Evolutionary conservation across 2,329 filamentous ascomycete genomes (phyloP).

Genomic region (Fusarium sp.): DNA sequence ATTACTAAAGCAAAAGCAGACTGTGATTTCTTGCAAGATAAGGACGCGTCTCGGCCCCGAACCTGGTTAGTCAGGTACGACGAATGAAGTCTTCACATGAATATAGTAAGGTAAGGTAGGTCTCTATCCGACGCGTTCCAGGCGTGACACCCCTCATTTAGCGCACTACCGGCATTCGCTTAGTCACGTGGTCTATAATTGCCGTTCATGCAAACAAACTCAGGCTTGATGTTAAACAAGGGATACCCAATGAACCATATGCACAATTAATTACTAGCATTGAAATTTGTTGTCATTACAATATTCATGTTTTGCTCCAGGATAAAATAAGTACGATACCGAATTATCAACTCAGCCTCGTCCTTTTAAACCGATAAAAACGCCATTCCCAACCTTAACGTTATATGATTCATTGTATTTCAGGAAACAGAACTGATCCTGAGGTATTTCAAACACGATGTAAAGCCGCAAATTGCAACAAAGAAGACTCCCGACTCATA

Average conservation of each 20-base stretch:
- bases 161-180: slow-evolving; percentile 17
- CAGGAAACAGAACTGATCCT: neutral
- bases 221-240: neutral
- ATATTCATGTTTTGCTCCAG: neutral
- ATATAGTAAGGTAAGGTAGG: neutral
- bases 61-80: slow-evolving; percentile 3
- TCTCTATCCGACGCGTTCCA: slow-evolving; percentile 26
- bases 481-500: neutral
- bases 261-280: neutral
- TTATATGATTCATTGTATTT: neutral
- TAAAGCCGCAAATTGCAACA: neutral
- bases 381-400: neutral
- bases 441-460: neutral
- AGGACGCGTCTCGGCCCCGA: slow-evolving; percentile 25
- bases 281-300: neutral
- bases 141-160: slow-evolving; percentile 27
- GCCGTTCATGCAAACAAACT: neutral
- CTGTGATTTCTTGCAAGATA: slow-evolving; percentile 18
- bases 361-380: neutral
- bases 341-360: neutral
- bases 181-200: slow-evolving; percentile 30
- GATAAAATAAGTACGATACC: neutral
- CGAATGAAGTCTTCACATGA: slow-evolving; percentile 11
- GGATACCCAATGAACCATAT: neutral
- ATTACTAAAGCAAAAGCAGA: neutral